Percentiles rank a stretch among this genome's conserved stretches.
phyloP scores from a whole-genome alignment of 345 rosid species.

The Aquilaria yunnanensis region DNA sequence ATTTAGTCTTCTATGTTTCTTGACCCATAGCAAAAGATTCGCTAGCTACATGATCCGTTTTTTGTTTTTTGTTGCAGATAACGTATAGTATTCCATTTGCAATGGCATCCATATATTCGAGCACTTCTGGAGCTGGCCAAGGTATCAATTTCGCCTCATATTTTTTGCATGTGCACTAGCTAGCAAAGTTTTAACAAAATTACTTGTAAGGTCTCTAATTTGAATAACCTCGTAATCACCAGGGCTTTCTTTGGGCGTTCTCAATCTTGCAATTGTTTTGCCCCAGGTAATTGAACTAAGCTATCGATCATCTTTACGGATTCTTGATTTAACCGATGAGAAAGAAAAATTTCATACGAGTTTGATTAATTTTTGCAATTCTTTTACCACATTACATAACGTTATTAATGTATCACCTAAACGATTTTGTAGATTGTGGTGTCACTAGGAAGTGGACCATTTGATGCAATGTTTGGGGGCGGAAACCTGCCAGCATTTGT shows the following conservation, averaged over 20 bases:
- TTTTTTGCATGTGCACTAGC: neutral
- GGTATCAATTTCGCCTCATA: constrained; percentile 22
- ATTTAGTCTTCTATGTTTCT: no score
- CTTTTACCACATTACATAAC: neutral
- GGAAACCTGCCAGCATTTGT: constrained; percentile 82
- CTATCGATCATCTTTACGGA: no score
- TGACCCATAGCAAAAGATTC: no score
- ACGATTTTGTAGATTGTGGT: constrained; percentile 51
- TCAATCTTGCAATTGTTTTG: constrained; percentile 68
- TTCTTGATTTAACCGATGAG: no score
- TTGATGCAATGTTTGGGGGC: constrained; percentile 71
- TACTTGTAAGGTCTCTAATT: no score
- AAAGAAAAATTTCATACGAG: neutral
- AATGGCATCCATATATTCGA: constrained; percentile 56
- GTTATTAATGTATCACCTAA: no score
- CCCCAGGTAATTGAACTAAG: constrained; percentile 52
- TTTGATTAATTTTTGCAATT: neutral
- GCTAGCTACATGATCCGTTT: no score
- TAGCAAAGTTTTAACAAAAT: no score
- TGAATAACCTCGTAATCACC: neutral
- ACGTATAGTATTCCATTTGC: constrained; percentile 63
- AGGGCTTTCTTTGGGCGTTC: constrained; percentile 86
- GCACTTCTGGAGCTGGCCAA: constrained; percentile 50
- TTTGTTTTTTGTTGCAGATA: constrained; percentile 24
- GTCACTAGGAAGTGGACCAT: constrained; percentile 61